Percentiles rank a stretch among this genome's conserved stretches.
Evolutionary conservation across 164 flowering plant species (phyloP).

Genomic region (Paratinospora sagittata): DNA sequence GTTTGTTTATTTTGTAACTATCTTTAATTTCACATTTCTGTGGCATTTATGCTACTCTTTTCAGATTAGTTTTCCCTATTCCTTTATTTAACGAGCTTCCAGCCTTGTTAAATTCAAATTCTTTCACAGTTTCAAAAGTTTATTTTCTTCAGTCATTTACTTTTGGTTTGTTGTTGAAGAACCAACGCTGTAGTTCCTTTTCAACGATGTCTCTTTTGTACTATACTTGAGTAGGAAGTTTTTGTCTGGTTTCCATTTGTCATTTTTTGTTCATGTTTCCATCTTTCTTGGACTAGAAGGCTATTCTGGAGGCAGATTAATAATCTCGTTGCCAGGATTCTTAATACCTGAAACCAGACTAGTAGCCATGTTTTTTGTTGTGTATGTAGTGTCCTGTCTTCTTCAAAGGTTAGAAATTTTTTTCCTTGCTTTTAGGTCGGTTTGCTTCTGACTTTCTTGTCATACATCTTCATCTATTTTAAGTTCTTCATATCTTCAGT

Average conservation of each 20-base stretch:
- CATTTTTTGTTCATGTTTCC: background rate
- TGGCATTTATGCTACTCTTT: conserved; percentile 7
- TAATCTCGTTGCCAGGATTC: background rate
- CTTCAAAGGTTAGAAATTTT: background rate
- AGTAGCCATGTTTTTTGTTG: background rate
- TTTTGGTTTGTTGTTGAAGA: background rate
- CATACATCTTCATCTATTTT: background rate
- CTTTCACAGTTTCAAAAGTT: conserved; percentile 1
- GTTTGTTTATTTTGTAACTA: conserved; percentile 6
- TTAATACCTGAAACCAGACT: background rate
- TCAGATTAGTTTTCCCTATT: background rate
- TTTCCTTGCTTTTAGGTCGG: background rate
- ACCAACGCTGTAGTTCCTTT: background rate
- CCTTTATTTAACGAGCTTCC: background rate
- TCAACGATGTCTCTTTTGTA: background rate
- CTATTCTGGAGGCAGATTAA: background rate
- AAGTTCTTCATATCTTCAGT: background rate
- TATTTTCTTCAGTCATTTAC: background rate
- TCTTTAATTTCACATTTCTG: conserved; percentile 6
- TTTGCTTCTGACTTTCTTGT: background rate
- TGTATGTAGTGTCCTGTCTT: background rate
- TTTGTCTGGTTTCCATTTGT: background rate
- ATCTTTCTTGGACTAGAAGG: background rate
- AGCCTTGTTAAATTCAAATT: conserved; percentile 1
- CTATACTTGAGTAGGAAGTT: background rate